phyloP scores from a whole-genome alignment of 495 filamentous ascomycete genomes.

The Geopyxis carbonaria region DNA sequence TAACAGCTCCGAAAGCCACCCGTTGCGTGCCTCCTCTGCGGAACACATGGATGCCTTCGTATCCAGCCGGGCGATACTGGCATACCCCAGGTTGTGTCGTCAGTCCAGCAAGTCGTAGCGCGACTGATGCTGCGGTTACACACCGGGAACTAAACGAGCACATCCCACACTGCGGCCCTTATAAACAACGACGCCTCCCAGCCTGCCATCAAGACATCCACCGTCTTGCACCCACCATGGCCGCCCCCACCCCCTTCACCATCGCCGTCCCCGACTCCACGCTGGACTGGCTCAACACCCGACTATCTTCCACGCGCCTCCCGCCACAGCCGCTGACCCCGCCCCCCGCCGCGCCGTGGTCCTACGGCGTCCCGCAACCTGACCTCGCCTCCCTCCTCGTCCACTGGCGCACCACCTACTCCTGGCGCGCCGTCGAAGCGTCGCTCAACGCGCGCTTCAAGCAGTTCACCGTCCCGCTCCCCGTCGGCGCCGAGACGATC shows the following conservation, averaged over 20 bases:
- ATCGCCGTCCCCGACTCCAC: slow-evolving; percentile 9
- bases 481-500: slow-evolving; percentile 27
- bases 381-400: slow-evolving; percentile 2
- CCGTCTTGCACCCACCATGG: neutral
- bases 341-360: neutral
- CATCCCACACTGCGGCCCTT: too few species aligned
- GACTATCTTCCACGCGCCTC: slow-evolving; percentile 10
- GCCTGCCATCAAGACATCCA: neutral
- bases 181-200: too few species aligned
- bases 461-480: slow-evolving; percentile 41
- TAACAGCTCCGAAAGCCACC: too few species aligned
- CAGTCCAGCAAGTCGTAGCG: too few species aligned
- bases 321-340: slow-evolving; percentile 3
- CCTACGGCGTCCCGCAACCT: slow-evolving; percentile 3
- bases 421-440: slow-evolving; percentile 41
- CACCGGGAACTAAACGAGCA: too few species aligned
- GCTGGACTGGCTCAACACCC: slow-evolving; percentile 8
- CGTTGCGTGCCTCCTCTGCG: too few species aligned
- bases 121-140: too few species aligned
- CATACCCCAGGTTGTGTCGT: too few species aligned
- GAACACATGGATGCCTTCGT: too few species aligned
- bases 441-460: slow-evolving; percentile 38
- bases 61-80: too few species aligned
- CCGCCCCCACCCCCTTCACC: slow-evolving; percentile 10
- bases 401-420: slow-evolving; percentile 27